phyloP scores from a whole-genome alignment of 2,329 filamentous ascomycete species.

The Ceratocystis huliohia region DNA sequence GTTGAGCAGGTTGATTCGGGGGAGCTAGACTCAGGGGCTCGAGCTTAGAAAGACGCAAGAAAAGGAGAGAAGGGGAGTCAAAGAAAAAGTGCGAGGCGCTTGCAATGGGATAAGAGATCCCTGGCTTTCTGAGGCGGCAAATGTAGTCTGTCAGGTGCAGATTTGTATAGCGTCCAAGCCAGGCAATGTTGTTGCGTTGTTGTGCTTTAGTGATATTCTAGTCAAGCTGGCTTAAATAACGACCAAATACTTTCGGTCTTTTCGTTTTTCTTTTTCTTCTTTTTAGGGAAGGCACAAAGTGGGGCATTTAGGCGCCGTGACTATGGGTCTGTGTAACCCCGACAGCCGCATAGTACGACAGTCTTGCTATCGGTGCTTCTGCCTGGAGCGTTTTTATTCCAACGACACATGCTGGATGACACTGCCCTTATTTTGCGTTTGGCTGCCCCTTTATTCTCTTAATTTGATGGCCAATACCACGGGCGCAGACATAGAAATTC shows the following conservation, averaged over 20 bases:
- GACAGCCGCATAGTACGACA: not conserved
- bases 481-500: slow-evolving; percentile 36
- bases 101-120: not conserved
- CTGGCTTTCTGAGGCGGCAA: not conserved
- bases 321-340: not conserved
- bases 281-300: not conserved
- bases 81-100: not conserved
- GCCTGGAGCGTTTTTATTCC: not conserved
- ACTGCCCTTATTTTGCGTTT: not conserved
- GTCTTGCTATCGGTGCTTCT: not conserved
- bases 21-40: not conserved
- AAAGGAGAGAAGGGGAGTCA: not conserved
- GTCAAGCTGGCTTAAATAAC: not conserved
- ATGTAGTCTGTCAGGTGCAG: too few relatives aligned
- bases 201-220: not conserved
- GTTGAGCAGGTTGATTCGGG: not conserved
- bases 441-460: not conserved
- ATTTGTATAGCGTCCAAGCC: too few relatives aligned
- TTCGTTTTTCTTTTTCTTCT: not conserved
- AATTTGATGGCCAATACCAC: not conserved
- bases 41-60: not conserved
- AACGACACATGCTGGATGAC: not conserved
- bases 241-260: not conserved
- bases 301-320: not conserved
- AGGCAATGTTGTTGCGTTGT: too few relatives aligned